These are phyloP conservation scores for Vicia villosa DNA, from an alignment of 306 rosid genomes.

Conservation along the genomic window DNA sequence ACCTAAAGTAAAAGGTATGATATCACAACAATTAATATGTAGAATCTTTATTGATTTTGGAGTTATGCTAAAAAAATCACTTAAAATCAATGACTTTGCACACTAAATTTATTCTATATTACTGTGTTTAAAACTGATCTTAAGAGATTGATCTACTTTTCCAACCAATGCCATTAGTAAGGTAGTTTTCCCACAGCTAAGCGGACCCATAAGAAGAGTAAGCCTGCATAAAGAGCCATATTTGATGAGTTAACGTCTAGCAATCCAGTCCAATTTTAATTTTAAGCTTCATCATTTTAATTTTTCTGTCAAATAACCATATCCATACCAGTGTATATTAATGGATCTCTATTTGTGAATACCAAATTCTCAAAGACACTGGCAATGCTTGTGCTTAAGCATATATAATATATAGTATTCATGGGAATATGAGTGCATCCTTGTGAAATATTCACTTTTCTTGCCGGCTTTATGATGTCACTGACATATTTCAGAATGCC, in stretches of 20 bases:
- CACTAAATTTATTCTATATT: background rate
- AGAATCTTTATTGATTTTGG: conserved; percentile 23
- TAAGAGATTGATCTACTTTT: conserved; percentile 55
- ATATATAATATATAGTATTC: no score
- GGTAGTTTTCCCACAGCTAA: conserved; percentile 62
- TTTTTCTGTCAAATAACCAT: background rate
- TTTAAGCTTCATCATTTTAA: conserved; percentile 10
- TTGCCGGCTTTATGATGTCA: conserved; percentile 59
- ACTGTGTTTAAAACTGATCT: conserved; percentile 41
- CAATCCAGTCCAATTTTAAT: conserved; percentile 3
- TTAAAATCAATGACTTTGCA: conserved; percentile 21
- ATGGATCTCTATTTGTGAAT: background rate
- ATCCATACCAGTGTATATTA: background rate
- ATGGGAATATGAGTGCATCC: conserved; percentile 6
- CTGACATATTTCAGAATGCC: conserved; percentile 59
- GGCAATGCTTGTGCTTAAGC: no score
- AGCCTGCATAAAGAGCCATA: conserved; percentile 58
- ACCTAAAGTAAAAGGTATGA: conserved; percentile 44
- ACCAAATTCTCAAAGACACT: no score
- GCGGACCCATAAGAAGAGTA: conserved; percentile 65
- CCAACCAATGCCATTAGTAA: conserved; percentile 57
- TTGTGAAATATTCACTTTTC: conserved; percentile 37
- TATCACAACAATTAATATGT: conserved; percentile 21
- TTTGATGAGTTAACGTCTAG: conserved; percentile 27
- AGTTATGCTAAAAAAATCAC: conserved; percentile 17